These are phyloP conservation scores for Xylariaceae sp. DNA, from an alignment of 2,329 filamentous ascomycete genomes.

Conservation along the genomic window DNA sequence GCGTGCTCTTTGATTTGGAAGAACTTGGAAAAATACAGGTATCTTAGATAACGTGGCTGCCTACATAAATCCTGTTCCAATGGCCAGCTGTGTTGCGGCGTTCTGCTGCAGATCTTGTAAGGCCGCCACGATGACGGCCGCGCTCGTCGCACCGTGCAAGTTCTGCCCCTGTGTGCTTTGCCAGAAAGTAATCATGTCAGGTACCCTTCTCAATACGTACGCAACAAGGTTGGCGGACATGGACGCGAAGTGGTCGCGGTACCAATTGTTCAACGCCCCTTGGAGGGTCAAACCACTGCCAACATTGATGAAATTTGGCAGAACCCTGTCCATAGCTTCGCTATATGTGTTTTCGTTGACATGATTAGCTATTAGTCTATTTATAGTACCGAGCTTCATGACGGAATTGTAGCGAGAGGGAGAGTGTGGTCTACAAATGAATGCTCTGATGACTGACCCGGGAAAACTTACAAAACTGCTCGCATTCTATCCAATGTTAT, in stretches of 20 bases:
- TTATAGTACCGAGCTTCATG: too few species aligned
- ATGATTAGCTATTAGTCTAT: too few species aligned
- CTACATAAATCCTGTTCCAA: conserved; percentile 4
- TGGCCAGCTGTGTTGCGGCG: background rate
- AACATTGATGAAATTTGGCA: background rate
- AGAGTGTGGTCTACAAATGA: background rate
- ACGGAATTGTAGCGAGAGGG: background rate
- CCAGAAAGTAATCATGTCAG: conserved; percentile 9
- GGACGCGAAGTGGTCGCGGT: background rate
- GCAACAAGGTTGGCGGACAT: conserved; percentile 1
- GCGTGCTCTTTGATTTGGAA: background rate
- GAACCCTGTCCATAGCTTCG: background rate
- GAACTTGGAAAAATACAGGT: too few species aligned
- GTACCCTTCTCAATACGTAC: background rate
- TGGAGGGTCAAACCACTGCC: background rate
- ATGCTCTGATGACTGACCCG: background rate
- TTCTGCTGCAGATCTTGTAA: background rate
- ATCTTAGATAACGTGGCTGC: background rate
- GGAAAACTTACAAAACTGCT: background rate
- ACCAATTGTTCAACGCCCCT: background rate
- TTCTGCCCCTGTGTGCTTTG: conserved; percentile 11
- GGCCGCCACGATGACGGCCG: background rate
- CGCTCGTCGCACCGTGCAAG: background rate
- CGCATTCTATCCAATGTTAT: background rate
- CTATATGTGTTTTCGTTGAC: background rate